phyloP scores from a whole-genome alignment of 1,284 basidiomycete genomes.

The Serendipita sp. region DNA sequence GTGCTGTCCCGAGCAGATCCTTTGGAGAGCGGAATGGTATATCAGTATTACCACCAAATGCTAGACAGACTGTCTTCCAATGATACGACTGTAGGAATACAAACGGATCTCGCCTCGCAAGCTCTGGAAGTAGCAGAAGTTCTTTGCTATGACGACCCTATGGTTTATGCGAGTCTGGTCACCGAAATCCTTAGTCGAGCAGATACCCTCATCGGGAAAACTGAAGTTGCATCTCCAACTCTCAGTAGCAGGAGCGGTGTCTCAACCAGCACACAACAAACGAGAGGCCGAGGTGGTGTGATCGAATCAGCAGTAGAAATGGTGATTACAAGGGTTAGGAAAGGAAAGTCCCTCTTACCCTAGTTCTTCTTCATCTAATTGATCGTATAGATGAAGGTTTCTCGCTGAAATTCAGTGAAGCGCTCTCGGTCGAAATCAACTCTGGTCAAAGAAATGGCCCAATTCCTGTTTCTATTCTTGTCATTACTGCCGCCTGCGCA shows the following conservation, averaged over 20 bases:
- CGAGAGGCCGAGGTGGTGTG: neutral
- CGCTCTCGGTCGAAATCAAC: neutral
- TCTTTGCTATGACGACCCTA: neutral
- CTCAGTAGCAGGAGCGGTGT: neutral
- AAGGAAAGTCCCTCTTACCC: neutral
- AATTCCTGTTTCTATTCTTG: neutral
- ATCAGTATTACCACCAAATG: neutral
- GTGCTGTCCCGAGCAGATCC: neutral
- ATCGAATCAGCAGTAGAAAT: neutral
- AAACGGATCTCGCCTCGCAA: neutral
- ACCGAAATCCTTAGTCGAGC: neutral
- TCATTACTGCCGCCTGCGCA: neutral
- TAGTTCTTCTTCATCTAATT: too few relatives aligned
- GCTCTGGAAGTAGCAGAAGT: neutral
- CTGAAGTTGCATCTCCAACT: neutral
- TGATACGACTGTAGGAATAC: neutral
- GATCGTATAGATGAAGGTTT: neutral
- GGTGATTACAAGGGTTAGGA: neutral
- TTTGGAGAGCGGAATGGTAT: neutral
- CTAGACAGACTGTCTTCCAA: neutral
- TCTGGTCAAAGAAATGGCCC: neutral
- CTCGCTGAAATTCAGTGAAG: neutral
- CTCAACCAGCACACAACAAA: neutral
- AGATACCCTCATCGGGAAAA: neutral
- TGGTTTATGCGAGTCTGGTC: neutral